These are phyloP conservation scores for Cladosporium oxysporum DNA, from an alignment of 2,329 filamentous ascomycete genomes.

Conservation along the genomic window DNA sequence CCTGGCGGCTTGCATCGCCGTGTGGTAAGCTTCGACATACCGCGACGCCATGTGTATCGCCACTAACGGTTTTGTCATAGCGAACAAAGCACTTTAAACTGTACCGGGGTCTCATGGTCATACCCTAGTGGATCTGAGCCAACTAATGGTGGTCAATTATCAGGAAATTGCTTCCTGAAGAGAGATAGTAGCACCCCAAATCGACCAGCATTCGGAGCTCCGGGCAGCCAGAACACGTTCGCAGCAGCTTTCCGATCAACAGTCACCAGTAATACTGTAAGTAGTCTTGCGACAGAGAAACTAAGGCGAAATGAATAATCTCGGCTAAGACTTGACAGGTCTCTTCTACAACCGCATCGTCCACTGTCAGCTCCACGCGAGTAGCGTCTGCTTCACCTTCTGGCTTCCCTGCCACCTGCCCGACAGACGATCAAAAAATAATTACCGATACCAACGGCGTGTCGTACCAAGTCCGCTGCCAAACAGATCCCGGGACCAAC, in stretches of 20 bases:
- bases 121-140: neutral
- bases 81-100: neutral
- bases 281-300: neutral
- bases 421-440: neutral
- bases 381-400: neutral
- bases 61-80: neutral
- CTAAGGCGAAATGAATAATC: no score
- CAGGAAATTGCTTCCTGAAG: neutral
- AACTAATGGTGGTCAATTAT: neutral
- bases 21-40: neutral
- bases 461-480: neutral
- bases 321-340: no score
- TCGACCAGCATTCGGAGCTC: neutral
- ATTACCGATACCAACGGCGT: neutral
- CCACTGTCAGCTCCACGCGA: neutral
- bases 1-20: neutral
- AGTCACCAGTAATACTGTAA: neutral
- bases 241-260: neutral
- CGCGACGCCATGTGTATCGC: neutral
- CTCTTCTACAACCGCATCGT: neutral
- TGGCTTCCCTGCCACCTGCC: neutral
- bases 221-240: neutral
- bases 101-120: neutral
- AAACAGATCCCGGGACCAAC: neutral
- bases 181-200: neutral